Evolutionary conservation across 2,329 filamentous ascomycete genomes (phyloP), one percentile per base, ranked within the genome.

Genomic region (Escovopsis sp.): DNA sequence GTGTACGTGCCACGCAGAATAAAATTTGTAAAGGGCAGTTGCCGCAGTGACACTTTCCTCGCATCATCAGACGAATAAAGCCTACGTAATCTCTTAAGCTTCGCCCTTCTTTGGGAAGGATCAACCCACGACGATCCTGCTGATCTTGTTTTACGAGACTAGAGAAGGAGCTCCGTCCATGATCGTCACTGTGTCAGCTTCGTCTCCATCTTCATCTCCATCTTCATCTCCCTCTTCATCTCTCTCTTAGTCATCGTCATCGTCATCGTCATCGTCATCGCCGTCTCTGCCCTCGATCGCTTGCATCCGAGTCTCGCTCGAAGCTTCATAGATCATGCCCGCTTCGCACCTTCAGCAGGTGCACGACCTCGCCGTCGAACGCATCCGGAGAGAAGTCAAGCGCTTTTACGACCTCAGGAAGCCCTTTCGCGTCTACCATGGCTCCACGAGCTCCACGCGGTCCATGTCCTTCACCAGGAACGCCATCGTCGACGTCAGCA

Each of bases 351-450:
- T 54, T 40, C 44, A 54, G 43, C 52, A 55, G 49, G 50, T 55
- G 49, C 53, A 55, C 49, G 45, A 51, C 12, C 45, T 43, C 26
- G 51, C 53, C 26, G 53, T 55, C 33, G 48, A 42, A 38, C 46
- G 48, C 41, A 55, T 55, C 47, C 52, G 54, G 41, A 33, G 53
- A 41, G 51, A 53, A 39, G 52, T 55, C 49, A 53, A 52, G 45
- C 43, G 49, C 48, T 55, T 55, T 40, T 43, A 56, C 47, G 51
- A 56, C 44, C 46, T 47, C 41, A 54, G 54, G 50, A 53, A 54
- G 54, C 67, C 70, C 19, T 79, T 76, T 56, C 65, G 74, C 19
- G 75, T 80, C 51, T 73, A 68, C 46, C 75, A 79, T 61, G 75
- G 75, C 47, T 72, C 72, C 1, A 78, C 75, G 23, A 77, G 76